These are phyloP conservation scores for Vitis hybrid DNA, from an alignment of 177 flowering plant genomes.

Conservation along the genomic window DNA sequence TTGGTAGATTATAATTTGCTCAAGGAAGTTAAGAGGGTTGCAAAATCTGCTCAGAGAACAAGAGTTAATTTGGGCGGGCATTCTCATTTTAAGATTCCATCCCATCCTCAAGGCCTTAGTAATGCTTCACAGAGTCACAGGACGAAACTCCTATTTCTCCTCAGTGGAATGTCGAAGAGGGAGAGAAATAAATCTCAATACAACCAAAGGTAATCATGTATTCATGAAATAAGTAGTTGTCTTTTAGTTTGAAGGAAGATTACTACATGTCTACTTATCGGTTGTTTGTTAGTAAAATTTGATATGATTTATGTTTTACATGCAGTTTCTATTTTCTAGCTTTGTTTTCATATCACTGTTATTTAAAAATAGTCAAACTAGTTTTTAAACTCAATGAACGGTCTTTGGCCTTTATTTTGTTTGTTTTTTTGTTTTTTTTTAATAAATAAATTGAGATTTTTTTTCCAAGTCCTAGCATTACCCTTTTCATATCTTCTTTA, in stretches of 20 bases:
- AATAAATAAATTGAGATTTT: no score
- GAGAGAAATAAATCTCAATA: slow-evolving; percentile 26
- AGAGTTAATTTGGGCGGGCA: slow-evolving; percentile 18
- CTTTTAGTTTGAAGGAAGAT: no score
- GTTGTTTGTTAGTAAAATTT: no score
- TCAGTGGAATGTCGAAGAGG: slow-evolving; percentile 79
- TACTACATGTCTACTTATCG: no score
- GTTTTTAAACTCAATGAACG: no score
- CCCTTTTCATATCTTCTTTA: neutral
- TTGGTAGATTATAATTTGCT: slow-evolving; percentile 75
- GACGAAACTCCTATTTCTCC: slow-evolving; percentile 59
- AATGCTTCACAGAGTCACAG: slow-evolving; percentile 54
- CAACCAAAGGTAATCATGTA: no score
- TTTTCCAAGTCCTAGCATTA: no score
- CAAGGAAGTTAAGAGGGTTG: slow-evolving; percentile 49
- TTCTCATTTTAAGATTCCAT: slow-evolving; percentile 37
- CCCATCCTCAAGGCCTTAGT: slow-evolving; percentile 40
- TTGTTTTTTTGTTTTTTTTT: neutral
- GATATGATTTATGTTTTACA: no score
- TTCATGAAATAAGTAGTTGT: no score
- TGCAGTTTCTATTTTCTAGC: no score
- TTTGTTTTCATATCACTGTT: no score
- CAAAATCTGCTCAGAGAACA: slow-evolving; percentile 73
- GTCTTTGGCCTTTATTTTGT: neutral
- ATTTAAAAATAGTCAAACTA: no score